phyloP scores from a whole-genome alignment of 768 basidiomycete genomes.

The Hortiboletus campestris region DNA sequence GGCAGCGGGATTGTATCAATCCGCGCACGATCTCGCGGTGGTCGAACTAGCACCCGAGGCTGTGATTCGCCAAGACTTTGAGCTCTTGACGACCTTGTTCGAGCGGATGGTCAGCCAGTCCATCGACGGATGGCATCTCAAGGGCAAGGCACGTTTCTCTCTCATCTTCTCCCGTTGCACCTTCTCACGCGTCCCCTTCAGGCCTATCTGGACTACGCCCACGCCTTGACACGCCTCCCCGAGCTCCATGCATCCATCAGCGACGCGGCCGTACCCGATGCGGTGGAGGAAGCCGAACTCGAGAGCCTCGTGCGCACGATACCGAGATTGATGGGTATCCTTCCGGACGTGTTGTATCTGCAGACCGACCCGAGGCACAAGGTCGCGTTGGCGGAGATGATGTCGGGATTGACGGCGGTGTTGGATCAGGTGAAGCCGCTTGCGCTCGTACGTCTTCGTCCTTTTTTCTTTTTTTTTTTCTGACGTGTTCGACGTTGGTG shows the following conservation, averaged over 20 bases:
- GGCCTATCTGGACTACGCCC: slow-evolving; percentile 72
- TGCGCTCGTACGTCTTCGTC: slow-evolving; percentile 50
- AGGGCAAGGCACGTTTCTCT: slow-evolving; percentile 65
- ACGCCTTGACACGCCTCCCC: slow-evolving; percentile 59
- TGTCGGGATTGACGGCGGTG: slow-evolving; percentile 53
- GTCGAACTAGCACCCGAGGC: slow-evolving; percentile 87
- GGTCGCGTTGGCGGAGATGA: slow-evolving; percentile 74
- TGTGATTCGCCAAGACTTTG: slow-evolving; percentile 54
- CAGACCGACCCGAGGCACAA: slow-evolving; percentile 59
- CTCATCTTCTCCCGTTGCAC: not conserved
- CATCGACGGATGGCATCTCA: slow-evolving; percentile 76
- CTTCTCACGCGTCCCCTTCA: slow-evolving; percentile 28
- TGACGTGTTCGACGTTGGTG: not conserved
- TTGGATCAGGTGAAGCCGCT: slow-evolving; percentile 61
- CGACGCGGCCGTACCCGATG: slow-evolving; percentile 45
- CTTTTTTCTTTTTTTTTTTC: not conserved
- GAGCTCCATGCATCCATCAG: slow-evolving; percentile 47
- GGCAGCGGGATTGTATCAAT: slow-evolving; percentile 62
- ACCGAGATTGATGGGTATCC: slow-evolving; percentile 61
- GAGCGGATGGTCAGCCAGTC: slow-evolving; percentile 52
- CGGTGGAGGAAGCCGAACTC: slow-evolving; percentile 48
- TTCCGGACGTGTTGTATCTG: slow-evolving; percentile 67
- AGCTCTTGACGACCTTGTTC: slow-evolving; percentile 69
- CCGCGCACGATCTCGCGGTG: slow-evolving; percentile 84
- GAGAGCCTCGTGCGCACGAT: slow-evolving; percentile 59